Percentiles rank a stretch among this genome's conserved stretches.
These are phyloP conservation scores for Yamadazyma conglobata DNA, from an alignment of 1,139 yeast genomes.

Conservation along the genomic window DNA sequence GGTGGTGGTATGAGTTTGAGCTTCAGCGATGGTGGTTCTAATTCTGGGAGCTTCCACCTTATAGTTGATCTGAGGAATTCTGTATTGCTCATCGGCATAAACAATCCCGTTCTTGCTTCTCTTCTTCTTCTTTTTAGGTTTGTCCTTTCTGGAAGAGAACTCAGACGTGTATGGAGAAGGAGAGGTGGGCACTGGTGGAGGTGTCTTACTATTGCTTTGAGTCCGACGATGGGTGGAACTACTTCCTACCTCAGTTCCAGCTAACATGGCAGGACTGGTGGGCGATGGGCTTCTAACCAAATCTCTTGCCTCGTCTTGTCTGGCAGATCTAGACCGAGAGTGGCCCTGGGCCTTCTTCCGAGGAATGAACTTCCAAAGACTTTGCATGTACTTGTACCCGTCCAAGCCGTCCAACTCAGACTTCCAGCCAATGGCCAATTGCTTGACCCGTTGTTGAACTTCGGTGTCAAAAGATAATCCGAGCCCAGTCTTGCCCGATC, in stretches of 20 bases:
- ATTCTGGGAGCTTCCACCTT: slow-evolving; percentile 74
- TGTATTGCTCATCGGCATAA: slow-evolving; percentile 54
- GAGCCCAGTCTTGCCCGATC: slow-evolving; percentile 34
- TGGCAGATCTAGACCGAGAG: slow-evolving; percentile 10
- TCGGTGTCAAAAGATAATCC: slow-evolving; percentile 40
- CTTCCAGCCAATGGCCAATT: slow-evolving; percentile 64
- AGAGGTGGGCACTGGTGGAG: slow-evolving; percentile 31
- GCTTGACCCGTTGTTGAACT: slow-evolving; percentile 44
- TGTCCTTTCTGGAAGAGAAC: slow-evolving; percentile 4
- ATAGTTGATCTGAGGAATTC: slow-evolving; percentile 67
- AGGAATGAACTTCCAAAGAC: slow-evolving; percentile 41
- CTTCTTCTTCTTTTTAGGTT: slow-evolving; percentile 17
- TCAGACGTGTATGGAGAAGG: slow-evolving; percentile 19
- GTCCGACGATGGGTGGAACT: slow-evolving; percentile 1
- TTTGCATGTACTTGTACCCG: slow-evolving; percentile 50
- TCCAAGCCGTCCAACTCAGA: slow-evolving; percentile 48
- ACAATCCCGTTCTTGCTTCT: slow-evolving; percentile 20
- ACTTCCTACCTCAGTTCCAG: slow-evolving; percentile 1
- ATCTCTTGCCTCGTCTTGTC: too few relatives aligned
- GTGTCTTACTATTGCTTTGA: too few relatives aligned
- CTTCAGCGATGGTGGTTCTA: slow-evolving; percentile 65
- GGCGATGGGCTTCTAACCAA: slow-evolving; percentile 17
- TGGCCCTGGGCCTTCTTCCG: slow-evolving; percentile 11
- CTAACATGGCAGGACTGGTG: slow-evolving; percentile 15
- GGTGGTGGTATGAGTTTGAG: slow-evolving; percentile 73